Evolutionary conservation across 768 basidiomycete genomes (phyloP).

Genomic region (Fistulinella prunicolor): DNA sequence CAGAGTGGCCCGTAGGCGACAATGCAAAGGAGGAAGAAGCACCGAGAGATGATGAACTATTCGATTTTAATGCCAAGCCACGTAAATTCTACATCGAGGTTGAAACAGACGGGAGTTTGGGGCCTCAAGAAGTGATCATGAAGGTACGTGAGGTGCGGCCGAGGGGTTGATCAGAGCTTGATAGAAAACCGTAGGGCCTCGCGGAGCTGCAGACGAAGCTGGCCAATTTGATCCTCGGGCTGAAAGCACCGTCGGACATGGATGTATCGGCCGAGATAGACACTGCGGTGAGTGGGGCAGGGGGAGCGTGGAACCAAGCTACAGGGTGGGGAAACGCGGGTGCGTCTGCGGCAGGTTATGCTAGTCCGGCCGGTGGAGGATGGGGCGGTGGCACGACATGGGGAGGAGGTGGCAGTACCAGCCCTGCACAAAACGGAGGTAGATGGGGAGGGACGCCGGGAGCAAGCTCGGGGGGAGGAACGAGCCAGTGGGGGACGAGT

Average conservation of each 20-base stretch:
- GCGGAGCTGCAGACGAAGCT: slow-evolving; percentile 77
- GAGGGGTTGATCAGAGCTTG: neutral
- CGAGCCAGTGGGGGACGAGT: slow-evolving; percentile 31
- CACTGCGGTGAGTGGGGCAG: slow-evolving; percentile 22
- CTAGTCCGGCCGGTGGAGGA: slow-evolving; percentile 30
- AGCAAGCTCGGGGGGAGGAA: slow-evolving; percentile 24
- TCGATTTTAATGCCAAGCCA: slow-evolving; percentile 87
- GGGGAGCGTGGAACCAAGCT: slow-evolving; percentile 21
- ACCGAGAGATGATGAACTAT: slow-evolving; percentile 74
- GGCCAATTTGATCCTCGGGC: slow-evolving; percentile 72
- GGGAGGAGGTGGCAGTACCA: slow-evolving; percentile 28
- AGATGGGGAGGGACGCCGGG: slow-evolving; percentile 29
- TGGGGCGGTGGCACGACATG: slow-evolving; percentile 28
- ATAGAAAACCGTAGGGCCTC: slow-evolving; percentile 52
- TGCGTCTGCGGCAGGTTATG: slow-evolving; percentile 31
- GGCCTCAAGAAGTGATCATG: slow-evolving; percentile 86
- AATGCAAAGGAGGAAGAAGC: slow-evolving; percentile 85
- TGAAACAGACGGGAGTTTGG: slow-evolving; percentile 89
- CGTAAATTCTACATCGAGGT: slow-evolving; percentile 92
- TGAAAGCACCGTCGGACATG: slow-evolving; percentile 61
- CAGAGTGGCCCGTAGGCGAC: slow-evolving; percentile 88
- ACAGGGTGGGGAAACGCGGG: slow-evolving; percentile 28
- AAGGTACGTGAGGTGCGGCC: slow-evolving; percentile 47
- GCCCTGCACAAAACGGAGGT: slow-evolving; percentile 24
- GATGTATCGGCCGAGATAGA: slow-evolving; percentile 47